Base-by-base conservation (phyloP, 495 filamentous ascomycete genomes). In the Paragyromitra xinjiangensis region DNA sequence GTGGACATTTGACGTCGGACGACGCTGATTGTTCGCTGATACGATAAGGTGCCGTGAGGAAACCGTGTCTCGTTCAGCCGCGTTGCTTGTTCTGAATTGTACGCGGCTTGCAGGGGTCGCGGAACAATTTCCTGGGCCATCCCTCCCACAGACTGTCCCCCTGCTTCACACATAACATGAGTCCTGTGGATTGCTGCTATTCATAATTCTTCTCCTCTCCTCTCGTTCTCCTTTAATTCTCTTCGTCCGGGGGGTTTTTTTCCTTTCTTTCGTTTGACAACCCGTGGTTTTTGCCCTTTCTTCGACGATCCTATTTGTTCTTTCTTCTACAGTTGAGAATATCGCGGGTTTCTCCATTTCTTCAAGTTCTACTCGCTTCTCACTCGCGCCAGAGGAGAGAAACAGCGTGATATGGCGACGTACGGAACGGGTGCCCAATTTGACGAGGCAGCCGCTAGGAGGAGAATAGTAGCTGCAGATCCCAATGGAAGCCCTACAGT, bases 51-150 rank as follows among this genome's bases (percentile, higher is more conserved):
- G 58, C 69, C 68, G 44, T 68, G 63, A 79, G 77, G 77, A 79
- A 79, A 79, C 77, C 77, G 77, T 79, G 77, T 79, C 77, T 79
- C 66, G 74, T 78, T 79, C 77, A 79, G 66, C 77, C 77, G 61
- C 77, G 63, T 78, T 59, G 51, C 62, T 79, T 79, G 77, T 79
- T 77, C 77, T 79, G 75, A 71, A 67, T 79, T 79, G 63, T 79
- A 79, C 75, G 77, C 75, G 67, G 66, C 61, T 53, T 34, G 59
- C 66, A 78, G 75, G 65, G 48, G 50, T 61, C 56, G 66, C 42
- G 73, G 65, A 79, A 73, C 66, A 79, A 72, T 66, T 79, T 79
- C 63, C 53, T 59, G 16, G n/a, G 40, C 56, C 69, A 64, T 55
- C 74, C 56, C 53, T 56, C 40, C 58, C n/a, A 19, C 1, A 42